Conservation (phyloP, 371 early-diverging fungal species). For the Mucor circinelloides region DNA sequence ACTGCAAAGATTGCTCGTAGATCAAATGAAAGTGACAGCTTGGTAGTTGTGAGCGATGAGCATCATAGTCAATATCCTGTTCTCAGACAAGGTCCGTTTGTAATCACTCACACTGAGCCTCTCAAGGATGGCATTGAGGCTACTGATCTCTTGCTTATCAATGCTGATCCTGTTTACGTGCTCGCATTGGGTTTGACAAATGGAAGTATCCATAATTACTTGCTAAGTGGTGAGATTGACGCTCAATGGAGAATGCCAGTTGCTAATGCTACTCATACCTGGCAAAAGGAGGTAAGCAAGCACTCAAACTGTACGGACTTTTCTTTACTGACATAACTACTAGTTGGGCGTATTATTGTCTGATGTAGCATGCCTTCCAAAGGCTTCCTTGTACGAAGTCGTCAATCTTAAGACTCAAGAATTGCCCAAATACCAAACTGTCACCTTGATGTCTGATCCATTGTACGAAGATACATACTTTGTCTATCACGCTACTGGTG, state of each 20-base stretch:
- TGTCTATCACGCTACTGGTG: slow-evolving; percentile 42
- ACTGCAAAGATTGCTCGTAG: slow-evolving; percentile 22
- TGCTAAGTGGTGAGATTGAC: slow-evolving; percentile 36
- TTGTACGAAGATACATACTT: slow-evolving; percentile 38
- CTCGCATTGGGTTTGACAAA: slow-evolving; percentile 34
- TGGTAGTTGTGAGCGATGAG: slow-evolving; percentile 20
- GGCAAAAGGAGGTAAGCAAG: slow-evolving; percentile 31
- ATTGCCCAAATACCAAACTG: slow-evolving; percentile 8
- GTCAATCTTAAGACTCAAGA: slow-evolving; percentile 21
- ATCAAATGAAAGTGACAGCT: slow-evolving; percentile 8
- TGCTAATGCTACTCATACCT: slow-evolving; percentile 7
- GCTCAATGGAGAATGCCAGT: slow-evolving; percentile 43
- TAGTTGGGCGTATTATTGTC: slow-evolving; percentile 29
- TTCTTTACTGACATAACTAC: neutral
- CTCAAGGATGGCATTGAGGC: slow-evolving; percentile 10
- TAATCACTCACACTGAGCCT: slow-evolving; percentile 11
- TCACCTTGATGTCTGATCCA: slow-evolving; percentile 32
- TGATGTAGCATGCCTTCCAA: slow-evolving; percentile 32
- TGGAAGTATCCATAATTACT: slow-evolving; percentile 36
- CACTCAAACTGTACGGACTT: neutral
- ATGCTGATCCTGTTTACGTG: slow-evolving; percentile 24
- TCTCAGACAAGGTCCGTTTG: slow-evolving; percentile 47
- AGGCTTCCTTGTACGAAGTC: slow-evolving; percentile 36
- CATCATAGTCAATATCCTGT: slow-evolving; percentile 20
- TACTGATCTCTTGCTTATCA: slow-evolving; percentile 33